Conservation (phyloP, 805 yeast genomes). For the Candida morakotiae region DNA sequence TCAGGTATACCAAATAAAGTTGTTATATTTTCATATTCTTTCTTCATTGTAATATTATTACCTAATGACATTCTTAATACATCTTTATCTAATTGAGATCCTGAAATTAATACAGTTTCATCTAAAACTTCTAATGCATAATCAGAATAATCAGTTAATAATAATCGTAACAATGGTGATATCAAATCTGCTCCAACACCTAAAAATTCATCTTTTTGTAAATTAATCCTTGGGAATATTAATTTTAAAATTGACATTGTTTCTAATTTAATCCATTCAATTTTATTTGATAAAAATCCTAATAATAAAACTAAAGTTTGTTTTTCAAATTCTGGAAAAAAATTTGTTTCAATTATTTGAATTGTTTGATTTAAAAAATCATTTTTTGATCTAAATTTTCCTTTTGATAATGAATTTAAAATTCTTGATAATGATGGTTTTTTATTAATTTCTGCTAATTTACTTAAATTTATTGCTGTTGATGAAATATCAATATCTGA, state of each 20-base stretch:
- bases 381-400: slow-evolving; percentile 81
- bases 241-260: slow-evolving; percentile 72
- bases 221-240: slow-evolving; percentile 72
- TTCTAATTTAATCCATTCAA: slow-evolving; percentile 76
- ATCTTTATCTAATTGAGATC: slow-evolving; percentile 86
- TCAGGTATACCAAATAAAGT: slow-evolving; percentile 94
- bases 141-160: slow-evolving; percentile 81
- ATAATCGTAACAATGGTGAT: slow-evolving; percentile 78
- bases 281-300: slow-evolving; percentile 74
- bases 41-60: slow-evolving; percentile 66
- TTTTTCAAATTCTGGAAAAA: slow-evolving; percentile 72
- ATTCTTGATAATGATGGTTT: slow-evolving; percentile 65
- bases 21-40: slow-evolving; percentile 80
- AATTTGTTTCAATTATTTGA: slow-evolving; percentile 59
- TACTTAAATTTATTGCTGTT: slow-evolving; percentile 43
- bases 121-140: slow-evolving; percentile 88
- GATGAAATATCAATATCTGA: slow-evolving; percentile 43
- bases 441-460: slow-evolving; percentile 55
- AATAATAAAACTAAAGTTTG: slow-evolving; percentile 70
- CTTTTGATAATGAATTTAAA: slow-evolving; percentile 69
- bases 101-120: slow-evolving; percentile 79
- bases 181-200: slow-evolving; percentile 95
- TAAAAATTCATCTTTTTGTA: slow-evolving; percentile 70
- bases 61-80: slow-evolving; percentile 90
- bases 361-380: slow-evolving; percentile 84